Evolutionary conservation across 2,329 filamentous ascomycete species (phyloP).

Genomic region (Beauveria scarabaeidicola): DNA sequence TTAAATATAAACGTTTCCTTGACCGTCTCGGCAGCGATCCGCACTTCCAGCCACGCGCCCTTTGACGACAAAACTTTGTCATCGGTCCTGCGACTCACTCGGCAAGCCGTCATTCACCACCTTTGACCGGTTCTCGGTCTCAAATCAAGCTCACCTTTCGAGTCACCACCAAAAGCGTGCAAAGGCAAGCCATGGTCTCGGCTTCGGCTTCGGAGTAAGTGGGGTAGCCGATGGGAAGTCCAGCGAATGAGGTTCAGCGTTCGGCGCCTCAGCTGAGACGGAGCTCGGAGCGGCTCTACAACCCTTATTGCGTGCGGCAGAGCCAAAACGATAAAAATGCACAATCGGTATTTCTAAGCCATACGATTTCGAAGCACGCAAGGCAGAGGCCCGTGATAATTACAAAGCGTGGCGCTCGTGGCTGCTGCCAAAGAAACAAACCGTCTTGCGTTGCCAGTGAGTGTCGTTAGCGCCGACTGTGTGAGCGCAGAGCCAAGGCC

Average conservation of each 20-base stretch:
- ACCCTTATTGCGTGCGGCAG: not conserved
- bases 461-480: not conserved
- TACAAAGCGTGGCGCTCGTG: not conserved
- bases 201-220: constrained; percentile 8
- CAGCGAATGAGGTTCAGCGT: not conserved
- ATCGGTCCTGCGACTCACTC: not conserved
- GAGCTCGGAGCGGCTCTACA: not conserved
- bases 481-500: not conserved
- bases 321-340: not conserved
- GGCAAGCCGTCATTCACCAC: not conserved
- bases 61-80: not conserved
- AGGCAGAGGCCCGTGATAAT: not conserved
- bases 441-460: not conserved
- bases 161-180: not conserved
- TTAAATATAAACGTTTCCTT: not conserved
- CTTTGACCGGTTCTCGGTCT: not conserved
- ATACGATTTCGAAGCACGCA: not conserved
- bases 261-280: not conserved
- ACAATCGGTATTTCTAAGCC: constrained; percentile 2
- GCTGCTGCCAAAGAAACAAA: not conserved
- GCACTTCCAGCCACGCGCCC: not conserved
- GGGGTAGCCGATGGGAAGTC: not conserved
- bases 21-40: not conserved
- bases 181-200: not conserved
- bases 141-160: not conserved